phyloP scores from a whole-genome alignment of 1,284 basidiomycete genomes.

The Ceratobasidium sp. region DNA sequence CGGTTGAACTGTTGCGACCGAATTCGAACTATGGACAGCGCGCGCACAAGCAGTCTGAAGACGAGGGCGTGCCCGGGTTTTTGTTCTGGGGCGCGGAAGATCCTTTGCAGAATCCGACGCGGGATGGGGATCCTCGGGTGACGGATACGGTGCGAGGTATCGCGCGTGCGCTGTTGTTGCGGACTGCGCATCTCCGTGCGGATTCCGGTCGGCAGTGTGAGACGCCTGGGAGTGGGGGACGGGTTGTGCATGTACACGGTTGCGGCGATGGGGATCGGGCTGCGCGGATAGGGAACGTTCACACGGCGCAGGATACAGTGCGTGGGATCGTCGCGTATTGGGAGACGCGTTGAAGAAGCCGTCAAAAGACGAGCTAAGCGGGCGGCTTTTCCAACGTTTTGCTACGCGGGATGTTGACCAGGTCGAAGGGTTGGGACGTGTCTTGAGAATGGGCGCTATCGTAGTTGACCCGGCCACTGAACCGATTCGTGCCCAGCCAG shows the following conservation, averaged over 20 bases:
- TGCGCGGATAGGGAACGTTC: conserved; percentile 72
- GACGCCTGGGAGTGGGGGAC: conserved; percentile 82
- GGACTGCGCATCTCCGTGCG: conserved; percentile 80
- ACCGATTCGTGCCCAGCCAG: no score
- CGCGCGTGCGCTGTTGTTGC: conserved; percentile 77
- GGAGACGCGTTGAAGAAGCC: no score
- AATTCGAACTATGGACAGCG: conserved; percentile 61
- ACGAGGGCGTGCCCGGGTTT: conserved; percentile 85
- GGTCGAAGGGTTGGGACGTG: no score
- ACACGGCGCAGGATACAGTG: conserved; percentile 65
- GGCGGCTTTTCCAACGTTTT: no score
- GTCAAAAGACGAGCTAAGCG: no score
- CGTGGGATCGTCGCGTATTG: conserved; percentile 79
- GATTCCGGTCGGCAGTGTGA: conserved; percentile 78
- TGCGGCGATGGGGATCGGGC: conserved; percentile 82
- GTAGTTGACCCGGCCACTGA: no score
- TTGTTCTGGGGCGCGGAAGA: conserved; percentile 88
- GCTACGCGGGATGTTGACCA: no score
- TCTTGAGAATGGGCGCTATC: no score
- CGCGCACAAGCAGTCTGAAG: conserved; percentile 73
- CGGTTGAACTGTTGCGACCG: conserved; percentile 84
- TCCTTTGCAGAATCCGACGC: conserved; percentile 65
- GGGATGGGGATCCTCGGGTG: conserved; percentile 77
- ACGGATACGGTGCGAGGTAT: conserved; percentile 81
- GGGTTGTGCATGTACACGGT: conserved; percentile 93